These are phyloP conservation scores for Cucumis melo DNA, from an alignment of 306 rosid species.

Conservation along the genomic window DNA sequence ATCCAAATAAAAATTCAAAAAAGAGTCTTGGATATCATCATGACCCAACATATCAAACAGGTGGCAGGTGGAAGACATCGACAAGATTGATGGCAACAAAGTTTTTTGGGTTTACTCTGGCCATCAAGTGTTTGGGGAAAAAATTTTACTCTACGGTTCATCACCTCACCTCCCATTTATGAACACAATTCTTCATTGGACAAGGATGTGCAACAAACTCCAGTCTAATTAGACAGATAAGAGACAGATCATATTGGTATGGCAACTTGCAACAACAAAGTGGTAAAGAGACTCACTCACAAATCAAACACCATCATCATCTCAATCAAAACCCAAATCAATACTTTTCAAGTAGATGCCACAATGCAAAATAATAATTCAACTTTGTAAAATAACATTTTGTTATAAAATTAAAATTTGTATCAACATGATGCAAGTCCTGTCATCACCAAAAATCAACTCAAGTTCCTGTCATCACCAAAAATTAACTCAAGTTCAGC, in stretches of 20 bases:
- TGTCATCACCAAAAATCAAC: not conserved
- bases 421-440: not conserved
- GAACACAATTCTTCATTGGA: slow-evolving; percentile 16
- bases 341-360: not conserved
- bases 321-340: slow-evolving; percentile 3
- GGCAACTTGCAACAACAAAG: slow-evolving; percentile 24
- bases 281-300: slow-evolving; percentile 2
- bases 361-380: not conserved
- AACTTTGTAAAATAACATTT: not conserved
- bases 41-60: slow-evolving; percentile 1
- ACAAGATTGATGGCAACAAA: slow-evolving; percentile 35
- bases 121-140: slow-evolving; percentile 4
- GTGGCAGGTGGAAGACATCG: slow-evolving; percentile 20
- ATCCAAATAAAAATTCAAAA: slow-evolving; percentile 15
- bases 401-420: too few species aligned
- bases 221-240: slow-evolving; percentile 17
- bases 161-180: not conserved
- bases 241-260: slow-evolving; percentile 9
- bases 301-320: not conserved
- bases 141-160: not conserved
- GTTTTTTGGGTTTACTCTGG: slow-evolving; percentile 12
- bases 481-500: not conserved
- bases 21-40: not conserved
- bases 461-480: not conserved
- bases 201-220: slow-evolving; percentile 16